Base-by-base conservation (phyloP, 192 early-diverging fungal species). In the Podila horticola region DNA sequence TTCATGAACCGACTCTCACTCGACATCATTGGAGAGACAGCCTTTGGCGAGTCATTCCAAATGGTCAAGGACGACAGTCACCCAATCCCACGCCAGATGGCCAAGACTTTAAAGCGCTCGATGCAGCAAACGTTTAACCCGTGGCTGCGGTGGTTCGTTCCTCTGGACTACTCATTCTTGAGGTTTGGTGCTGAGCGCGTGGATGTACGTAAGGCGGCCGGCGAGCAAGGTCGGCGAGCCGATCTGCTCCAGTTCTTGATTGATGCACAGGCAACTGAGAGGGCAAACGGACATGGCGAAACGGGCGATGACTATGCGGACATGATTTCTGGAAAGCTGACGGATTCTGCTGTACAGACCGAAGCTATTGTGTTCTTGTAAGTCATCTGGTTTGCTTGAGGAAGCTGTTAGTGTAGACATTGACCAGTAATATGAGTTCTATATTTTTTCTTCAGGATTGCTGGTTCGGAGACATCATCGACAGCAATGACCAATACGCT, bases 11-110 rank as follows among this genome's bases (percentile, higher is more conserved):
- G 74, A 38, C 48, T 79, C 15, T 67, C 88, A 17, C 52, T 90
- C 36, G 88, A 90, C 66, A 75, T 83, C 20, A 88, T 90, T 66
- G 88, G 88, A 0, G 82, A 85, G n/a, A 84, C 85, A 0, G 84
- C 84, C 19, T 89, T 90, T 67, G 88, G 88, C 10, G 34, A 68
- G 52, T 73, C 86, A 6, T 90, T 90, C 51, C 64, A 85, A 11
- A 88, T 90, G 81, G 55, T 90, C n/a, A 76, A 86, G 41, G 66
- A 74, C 6, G 84, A 74, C 17, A 73, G 71, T 2, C 85, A 90
- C 67, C 81, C 79, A 22, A 36, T 90, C 5, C 86, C 85, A 9
- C 58, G 45, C 20, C 62, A 69, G 52, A 59, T 83, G 24, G 75
- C 68, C 29, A 50, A 74, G 49, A 76, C 75, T 9, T 30, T 83